Percentiles rank a stretch among this genome's conserved stretches.
phyloP scores from a whole-genome alignment of 805 yeast genomes.

The Priceomyces melissophilus region DNA sequence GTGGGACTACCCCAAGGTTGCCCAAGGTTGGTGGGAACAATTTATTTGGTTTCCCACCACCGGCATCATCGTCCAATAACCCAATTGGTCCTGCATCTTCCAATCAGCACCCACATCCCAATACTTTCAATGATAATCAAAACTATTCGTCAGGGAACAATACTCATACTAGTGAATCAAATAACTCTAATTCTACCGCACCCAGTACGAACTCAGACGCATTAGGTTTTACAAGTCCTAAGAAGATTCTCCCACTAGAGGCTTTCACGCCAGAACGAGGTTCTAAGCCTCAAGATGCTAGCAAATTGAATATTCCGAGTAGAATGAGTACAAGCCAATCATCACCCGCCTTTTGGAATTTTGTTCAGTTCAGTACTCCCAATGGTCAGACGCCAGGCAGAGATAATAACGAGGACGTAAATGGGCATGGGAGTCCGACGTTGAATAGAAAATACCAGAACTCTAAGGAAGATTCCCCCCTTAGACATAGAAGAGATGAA shows the following conservation, averaged over 20 bases:
- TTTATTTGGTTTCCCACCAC: slow-evolving; percentile 33
- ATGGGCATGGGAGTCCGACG: slow-evolving; percentile 39
- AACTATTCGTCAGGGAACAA: slow-evolving; percentile 8
- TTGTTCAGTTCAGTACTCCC: slow-evolving; percentile 68
- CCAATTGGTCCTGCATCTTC: slow-evolving; percentile 12
- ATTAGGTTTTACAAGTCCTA: slow-evolving; percentile 40
- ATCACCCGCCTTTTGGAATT: slow-evolving; percentile 93
- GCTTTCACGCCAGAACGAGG: slow-evolving; percentile 46
- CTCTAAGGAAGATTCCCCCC: slow-evolving; percentile 14
- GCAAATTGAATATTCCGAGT: slow-evolving; percentile 21
- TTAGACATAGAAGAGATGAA: slow-evolving; percentile 10
- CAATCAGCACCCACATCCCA: slow-evolving; percentile 23
- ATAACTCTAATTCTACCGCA: slow-evolving; percentile 17
- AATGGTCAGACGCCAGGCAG: slow-evolving; percentile 42
- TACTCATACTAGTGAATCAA: slow-evolving; percentile 11
- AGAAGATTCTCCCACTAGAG: slow-evolving; percentile 39
- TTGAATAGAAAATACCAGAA: slow-evolving; percentile 22
- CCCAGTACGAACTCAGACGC: slow-evolving; percentile 30
- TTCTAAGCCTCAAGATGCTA: slow-evolving; percentile 21
- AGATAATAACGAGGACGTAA: slow-evolving; percentile 37
- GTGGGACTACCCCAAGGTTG: slow-evolving; percentile 27
- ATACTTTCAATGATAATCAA: slow-evolving; percentile 19
- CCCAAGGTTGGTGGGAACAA: slow-evolving; percentile 26
- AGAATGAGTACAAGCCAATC: slow-evolving; percentile 46
- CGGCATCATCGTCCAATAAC: slow-evolving; percentile 17